Percentiles rank a stretch among this genome's conserved stretches.
phyloP scores from a whole-genome alignment of 2,329 filamentous ascomycete genomes.

The Apiospora aurea region DNA sequence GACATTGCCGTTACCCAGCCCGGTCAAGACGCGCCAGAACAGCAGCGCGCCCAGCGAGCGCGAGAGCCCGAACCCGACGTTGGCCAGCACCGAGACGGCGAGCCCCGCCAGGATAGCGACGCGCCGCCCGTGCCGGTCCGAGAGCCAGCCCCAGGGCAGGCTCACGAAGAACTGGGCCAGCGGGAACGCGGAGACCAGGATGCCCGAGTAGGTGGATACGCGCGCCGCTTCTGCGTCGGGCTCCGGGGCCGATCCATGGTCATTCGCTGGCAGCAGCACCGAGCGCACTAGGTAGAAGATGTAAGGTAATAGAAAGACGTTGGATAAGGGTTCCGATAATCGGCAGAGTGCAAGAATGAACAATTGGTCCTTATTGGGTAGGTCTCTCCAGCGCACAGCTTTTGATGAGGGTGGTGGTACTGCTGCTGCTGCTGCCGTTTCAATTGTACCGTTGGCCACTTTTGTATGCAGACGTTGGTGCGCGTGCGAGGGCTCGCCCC shows the following conservation, averaged over 20 bases:
- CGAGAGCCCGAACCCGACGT: conserved; percentile 74
- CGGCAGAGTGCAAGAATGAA: conserved; percentile 45
- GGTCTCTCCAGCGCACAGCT: conserved; percentile 42
- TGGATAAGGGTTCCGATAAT: conserved; percentile 70
- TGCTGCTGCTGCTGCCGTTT: background rate
- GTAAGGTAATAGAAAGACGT: conserved; percentile 71
- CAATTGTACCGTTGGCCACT: background rate
- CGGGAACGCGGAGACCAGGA: conserved; percentile 73
- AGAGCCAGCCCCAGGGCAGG: conserved; percentile 71
- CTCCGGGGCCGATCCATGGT: background rate
- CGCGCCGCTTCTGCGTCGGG: conserved; percentile 2
- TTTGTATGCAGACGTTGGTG: conserved; percentile 12
- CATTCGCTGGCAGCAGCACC: conserved; percentile 48
- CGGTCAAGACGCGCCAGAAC: conserved; percentile 62
- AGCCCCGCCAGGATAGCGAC: conserved; percentile 71
- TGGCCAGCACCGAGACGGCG: conserved; percentile 66
- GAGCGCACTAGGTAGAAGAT: conserved; percentile 78
- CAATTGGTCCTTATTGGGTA: conserved; percentile 47
- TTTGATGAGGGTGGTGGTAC: conserved; percentile 22
- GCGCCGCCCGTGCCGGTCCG: conserved; percentile 65
- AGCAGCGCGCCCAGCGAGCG: conserved; percentile 31
- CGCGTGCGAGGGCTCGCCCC: background rate
- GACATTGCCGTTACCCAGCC: conserved; percentile 74
- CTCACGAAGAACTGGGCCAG: conserved; percentile 74
- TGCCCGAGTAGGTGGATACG: conserved; percentile 70